These are phyloP conservation scores for Annulohypoxylon truncatum DNA, from an alignment of 2,329 filamentous ascomycete genomes.

Conservation along the genomic window DNA sequence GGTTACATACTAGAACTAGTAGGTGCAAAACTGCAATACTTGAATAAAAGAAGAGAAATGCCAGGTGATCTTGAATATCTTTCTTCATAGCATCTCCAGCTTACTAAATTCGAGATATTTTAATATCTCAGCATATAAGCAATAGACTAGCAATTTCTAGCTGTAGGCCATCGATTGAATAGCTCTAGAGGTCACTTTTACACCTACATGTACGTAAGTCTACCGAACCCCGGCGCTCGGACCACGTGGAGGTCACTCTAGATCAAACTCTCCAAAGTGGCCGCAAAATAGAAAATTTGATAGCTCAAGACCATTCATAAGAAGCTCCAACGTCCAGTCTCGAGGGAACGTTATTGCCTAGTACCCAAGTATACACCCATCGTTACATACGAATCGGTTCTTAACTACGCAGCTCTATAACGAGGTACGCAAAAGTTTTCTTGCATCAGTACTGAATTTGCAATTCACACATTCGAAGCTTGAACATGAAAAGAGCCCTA, in stretches of 20 bases:
- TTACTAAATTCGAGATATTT: no score
- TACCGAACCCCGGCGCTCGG: neutral
- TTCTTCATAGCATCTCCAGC: no score
- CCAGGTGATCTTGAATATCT: no score
- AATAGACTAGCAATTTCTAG: no score
- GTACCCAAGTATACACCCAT: neutral
- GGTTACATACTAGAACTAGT: no score
- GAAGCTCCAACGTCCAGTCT: neutral
- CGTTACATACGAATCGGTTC: neutral
- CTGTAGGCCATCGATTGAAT: no score
- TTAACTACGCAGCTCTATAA: neutral
- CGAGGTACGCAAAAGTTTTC: constrained; percentile 23
- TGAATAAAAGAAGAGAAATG: no score
- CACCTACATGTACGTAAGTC: neutral
- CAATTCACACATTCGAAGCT: neutral
- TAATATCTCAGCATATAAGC: no score
- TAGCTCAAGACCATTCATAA: neutral
- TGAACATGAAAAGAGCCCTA: constrained; percentile 3
- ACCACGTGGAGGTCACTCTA: neutral
- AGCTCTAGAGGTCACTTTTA: neutral
- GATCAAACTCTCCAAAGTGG: neutral
- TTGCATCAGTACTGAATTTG: constrained; percentile 5
- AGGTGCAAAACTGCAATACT: no score
- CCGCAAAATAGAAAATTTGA: constrained; percentile 8
- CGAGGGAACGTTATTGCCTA: neutral